Conservation (phyloP, 805 yeast genomes). For the Wickerhamiella bombiphila region DNA sequence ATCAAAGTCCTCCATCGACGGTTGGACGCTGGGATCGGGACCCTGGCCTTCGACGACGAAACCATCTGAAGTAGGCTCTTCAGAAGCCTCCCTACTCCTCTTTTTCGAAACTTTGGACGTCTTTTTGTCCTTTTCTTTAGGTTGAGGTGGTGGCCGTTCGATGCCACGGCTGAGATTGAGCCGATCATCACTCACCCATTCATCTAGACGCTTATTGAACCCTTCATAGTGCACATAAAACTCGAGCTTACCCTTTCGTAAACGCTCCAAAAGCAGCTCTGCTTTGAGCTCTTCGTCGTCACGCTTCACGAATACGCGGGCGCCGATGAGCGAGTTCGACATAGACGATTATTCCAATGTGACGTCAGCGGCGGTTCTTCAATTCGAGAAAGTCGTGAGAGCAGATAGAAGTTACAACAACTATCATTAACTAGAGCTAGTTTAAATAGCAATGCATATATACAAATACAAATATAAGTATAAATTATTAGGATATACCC, state of each 20-base stretch:
- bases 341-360: background rate
- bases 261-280: slow-evolving; percentile 65
- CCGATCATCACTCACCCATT: slow-evolving; percentile 68
- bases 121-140: slow-evolving; percentile 25
- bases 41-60: slow-evolving; percentile 49
- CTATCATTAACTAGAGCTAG: too few relatives aligned
- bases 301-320: slow-evolving; percentile 68
- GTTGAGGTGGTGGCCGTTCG: slow-evolving; percentile 43
- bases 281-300: slow-evolving; percentile 72
- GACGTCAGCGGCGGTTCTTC: too few relatives aligned
- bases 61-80: slow-evolving; percentile 68
- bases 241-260: slow-evolving; percentile 59
- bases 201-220: slow-evolving; percentile 91
- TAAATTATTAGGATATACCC: too few relatives aligned
- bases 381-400: too few relatives aligned
- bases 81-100: slow-evolving; percentile 7
- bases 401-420: too few relatives aligned
- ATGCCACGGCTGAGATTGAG: slow-evolving; percentile 61
- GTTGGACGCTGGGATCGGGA: slow-evolving; percentile 30
- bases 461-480: too few relatives aligned
- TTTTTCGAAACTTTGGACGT: slow-evolving; percentile 15
- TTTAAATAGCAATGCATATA: background rate
- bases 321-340: slow-evolving; percentile 35
- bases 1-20: slow-evolving; percentile 37
- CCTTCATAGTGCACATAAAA: slow-evolving; percentile 91